Percentiles rank a stretch among this genome's conserved stretches.
Evolutionary conservation across 2,329 filamentous ascomycete genomes (phyloP).

Genomic region (Cercospora sesami): DNA sequence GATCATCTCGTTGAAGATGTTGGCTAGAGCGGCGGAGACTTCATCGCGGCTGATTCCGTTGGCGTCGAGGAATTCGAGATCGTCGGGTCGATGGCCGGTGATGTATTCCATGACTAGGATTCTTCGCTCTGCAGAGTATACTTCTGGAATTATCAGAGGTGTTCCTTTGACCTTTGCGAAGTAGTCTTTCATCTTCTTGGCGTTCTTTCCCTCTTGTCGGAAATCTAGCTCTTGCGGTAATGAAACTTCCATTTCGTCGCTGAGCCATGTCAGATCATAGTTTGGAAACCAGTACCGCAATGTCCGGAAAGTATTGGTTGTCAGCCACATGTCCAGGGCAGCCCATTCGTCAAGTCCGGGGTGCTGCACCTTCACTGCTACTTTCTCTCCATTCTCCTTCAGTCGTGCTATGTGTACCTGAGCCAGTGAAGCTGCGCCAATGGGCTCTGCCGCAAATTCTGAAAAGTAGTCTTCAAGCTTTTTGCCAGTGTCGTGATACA

Average conservation of each 20-base stretch:
- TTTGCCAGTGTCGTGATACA: constrained; percentile 75
- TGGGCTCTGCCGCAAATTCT: constrained; percentile 75
- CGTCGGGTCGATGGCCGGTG: constrained; percentile 81
- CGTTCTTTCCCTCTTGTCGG: constrained; percentile 79
- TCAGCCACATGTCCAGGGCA: constrained; percentile 81
- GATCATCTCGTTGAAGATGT: constrained; percentile 99
- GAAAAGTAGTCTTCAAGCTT: constrained; percentile 81
- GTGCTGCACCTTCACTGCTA: constrained; percentile 97
- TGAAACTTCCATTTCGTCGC: constrained; percentile 86
- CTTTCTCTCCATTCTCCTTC: constrained; percentile 76
- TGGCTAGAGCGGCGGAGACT: constrained; percentile 84
- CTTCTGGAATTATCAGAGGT: constrained; percentile 85
- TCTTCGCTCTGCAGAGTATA: constrained; percentile 83
- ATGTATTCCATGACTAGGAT: constrained; percentile 96
- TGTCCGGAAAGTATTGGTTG: constrained; percentile 82
- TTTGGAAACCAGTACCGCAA: constrained; percentile 94
- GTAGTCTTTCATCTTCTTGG: constrained; percentile 73
- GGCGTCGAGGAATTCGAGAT: constrained; percentile 79
- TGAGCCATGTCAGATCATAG: constrained; percentile 95
- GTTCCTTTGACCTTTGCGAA: constrained; percentile 71
- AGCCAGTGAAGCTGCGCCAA: constrained; percentile 89
- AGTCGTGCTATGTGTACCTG: constrained; percentile 89
- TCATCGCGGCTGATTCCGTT: constrained; percentile 92
- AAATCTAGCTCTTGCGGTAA: constrained; percentile 93
- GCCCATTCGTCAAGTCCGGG: constrained; percentile 87